These are phyloP conservation scores for Barnettozyma populi DNA, from an alignment of 805 yeast species.

Conservation along the genomic window DNA sequence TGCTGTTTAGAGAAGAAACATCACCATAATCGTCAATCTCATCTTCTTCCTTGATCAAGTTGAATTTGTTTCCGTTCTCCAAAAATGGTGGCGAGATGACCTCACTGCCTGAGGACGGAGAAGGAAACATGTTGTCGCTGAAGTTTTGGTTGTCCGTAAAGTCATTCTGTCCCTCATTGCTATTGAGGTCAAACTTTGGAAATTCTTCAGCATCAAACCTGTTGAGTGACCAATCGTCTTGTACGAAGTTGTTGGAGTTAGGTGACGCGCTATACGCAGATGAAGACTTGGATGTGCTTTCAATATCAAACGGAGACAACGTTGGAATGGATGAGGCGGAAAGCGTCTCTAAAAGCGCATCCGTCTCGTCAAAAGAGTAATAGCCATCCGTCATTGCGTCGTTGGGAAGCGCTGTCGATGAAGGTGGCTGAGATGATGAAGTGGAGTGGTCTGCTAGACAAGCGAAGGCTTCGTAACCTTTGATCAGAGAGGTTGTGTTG, in stretches of 20 bases:
- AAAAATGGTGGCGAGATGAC: slow-evolving; percentile 2
- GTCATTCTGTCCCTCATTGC: neutral
- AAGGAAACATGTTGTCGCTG: slow-evolving; percentile 3
- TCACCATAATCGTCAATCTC: slow-evolving; percentile 6
- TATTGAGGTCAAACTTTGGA: neutral
- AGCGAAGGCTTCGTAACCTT: neutral
- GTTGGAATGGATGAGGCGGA: slow-evolving; percentile 21
- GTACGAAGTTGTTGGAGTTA: slow-evolving; percentile 14
- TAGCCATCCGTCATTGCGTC: slow-evolving; percentile 5
- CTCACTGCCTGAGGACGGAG: slow-evolving; percentile 8
- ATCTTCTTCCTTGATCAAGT: slow-evolving; percentile 8
- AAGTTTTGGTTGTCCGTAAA: neutral
- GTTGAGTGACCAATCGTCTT: slow-evolving; percentile 9
- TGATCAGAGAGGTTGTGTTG: neutral
- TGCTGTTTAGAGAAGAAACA: slow-evolving; percentile 3
- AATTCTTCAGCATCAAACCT: slow-evolving; percentile 2
- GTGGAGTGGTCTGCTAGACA: neutral
- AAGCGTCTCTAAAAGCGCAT: slow-evolving; percentile 24
- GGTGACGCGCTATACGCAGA: slow-evolving; percentile 22
- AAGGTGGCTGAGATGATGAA: neutral
- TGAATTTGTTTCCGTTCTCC: slow-evolving; percentile 4
- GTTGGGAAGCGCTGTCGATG: neutral
- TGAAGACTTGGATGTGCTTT: slow-evolving; percentile 15
- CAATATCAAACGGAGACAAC: slow-evolving; percentile 21
- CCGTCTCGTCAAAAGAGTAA: slow-evolving; percentile 26